These are phyloP conservation scores for Penicillium turbatum DNA, from an alignment of 495 filamentous ascomycete species.

Conservation along the genomic window DNA sequence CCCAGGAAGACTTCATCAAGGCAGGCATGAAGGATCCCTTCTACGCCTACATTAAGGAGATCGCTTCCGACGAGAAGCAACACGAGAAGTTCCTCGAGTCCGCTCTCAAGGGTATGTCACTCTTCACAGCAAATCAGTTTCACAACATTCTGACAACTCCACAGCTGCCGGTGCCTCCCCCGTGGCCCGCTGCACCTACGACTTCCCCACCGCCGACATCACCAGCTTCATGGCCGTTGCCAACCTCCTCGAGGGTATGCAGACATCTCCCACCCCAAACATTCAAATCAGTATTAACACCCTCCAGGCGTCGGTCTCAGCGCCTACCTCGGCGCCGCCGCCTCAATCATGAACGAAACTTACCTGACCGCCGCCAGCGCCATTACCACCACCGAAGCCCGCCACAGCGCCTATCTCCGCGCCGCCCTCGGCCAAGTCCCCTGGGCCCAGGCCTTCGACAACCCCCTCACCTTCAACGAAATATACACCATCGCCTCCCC, in stretches of 20 bases:
- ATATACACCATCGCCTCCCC: slow-evolving; percentile 58
- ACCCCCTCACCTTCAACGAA: slow-evolving; percentile 51
- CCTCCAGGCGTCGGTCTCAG: slow-evolving; percentile 48
- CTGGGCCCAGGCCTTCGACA: slow-evolving; percentile 54
- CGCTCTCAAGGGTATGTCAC: slow-evolving; percentile 41
- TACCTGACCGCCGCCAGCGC: slow-evolving; percentile 58
- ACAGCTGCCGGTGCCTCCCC: slow-evolving; percentile 42
- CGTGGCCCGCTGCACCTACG: slow-evolving; percentile 52
- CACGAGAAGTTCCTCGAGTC: slow-evolving; percentile 55
- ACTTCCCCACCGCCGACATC: slow-evolving; percentile 49
- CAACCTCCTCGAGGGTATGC: slow-evolving; percentile 48
- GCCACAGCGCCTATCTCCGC: slow-evolving; percentile 58
- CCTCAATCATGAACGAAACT: slow-evolving; percentile 46
- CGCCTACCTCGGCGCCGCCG: slow-evolving; percentile 60
- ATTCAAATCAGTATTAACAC: no score
- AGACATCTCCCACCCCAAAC: neutral
- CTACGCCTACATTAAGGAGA: slow-evolving; percentile 48
- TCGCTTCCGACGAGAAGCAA: slow-evolving; percentile 51
- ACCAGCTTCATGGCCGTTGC: slow-evolving; percentile 48
- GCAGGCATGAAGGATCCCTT: slow-evolving; percentile 49
- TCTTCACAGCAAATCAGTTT: neutral
- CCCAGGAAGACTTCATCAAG: slow-evolving; percentile 43
- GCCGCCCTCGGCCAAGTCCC: slow-evolving; percentile 44
- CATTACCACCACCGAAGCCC: slow-evolving; percentile 59
- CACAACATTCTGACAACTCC: slow-evolving; percentile 1